Percentiles rank a stretch among this genome's conserved stretches.
Conservation (phyloP, 2,329 filamentous ascomycete genomes). For the Boeremia lycopersici region DNA sequence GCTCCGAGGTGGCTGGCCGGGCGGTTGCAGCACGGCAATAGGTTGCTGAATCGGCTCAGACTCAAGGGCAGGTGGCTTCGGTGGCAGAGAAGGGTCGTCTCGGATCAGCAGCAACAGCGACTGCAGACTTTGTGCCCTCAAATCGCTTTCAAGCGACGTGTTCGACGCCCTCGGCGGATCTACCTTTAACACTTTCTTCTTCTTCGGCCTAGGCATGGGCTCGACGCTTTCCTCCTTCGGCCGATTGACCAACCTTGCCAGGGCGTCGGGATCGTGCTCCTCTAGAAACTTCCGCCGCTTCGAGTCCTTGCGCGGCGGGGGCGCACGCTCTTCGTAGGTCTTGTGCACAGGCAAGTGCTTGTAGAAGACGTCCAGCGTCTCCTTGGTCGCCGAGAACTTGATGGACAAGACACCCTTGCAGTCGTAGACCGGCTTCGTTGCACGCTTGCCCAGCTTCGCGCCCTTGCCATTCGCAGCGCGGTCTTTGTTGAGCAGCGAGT, state of each 20-base stretch:
- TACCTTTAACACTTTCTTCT: slow-evolving; percentile 29
- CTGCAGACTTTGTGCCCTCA: slow-evolving; percentile 45
- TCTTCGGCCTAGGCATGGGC: slow-evolving; percentile 29
- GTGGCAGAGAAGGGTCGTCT: slow-evolving; percentile 25
- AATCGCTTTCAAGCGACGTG: slow-evolving; percentile 47
- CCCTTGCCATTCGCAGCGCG: slow-evolving; percentile 54
- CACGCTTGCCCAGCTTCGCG: slow-evolving; percentile 44
- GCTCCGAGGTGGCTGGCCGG: slow-evolving; percentile 13
- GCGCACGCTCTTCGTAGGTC: slow-evolving; percentile 53
- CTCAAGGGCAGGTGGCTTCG: slow-evolving; percentile 19
- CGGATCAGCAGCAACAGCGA: slow-evolving; percentile 47
- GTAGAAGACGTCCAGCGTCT: slow-evolving; percentile 54
- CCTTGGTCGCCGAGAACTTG: slow-evolving; percentile 54
- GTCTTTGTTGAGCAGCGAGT: slow-evolving; percentile 58
- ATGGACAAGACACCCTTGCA: slow-evolving; percentile 56
- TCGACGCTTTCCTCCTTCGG: slow-evolving; percentile 27
- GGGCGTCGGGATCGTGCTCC: slow-evolving; percentile 42
- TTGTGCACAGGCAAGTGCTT: slow-evolving; percentile 54
- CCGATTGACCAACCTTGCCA: slow-evolving; percentile 33
- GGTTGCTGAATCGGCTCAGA: slow-evolving; percentile 23
- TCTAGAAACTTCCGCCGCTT: slow-evolving; percentile 46
- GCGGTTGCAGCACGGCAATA: neutral
- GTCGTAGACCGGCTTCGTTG: slow-evolving; percentile 56
- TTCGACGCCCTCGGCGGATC: slow-evolving; percentile 35
- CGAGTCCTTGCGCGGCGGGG: slow-evolving; percentile 49